These are phyloP conservation scores for Penicillium sumatraense DNA, from an alignment of 2,329 filamentous ascomycete species.

Conservation along the genomic window DNA sequence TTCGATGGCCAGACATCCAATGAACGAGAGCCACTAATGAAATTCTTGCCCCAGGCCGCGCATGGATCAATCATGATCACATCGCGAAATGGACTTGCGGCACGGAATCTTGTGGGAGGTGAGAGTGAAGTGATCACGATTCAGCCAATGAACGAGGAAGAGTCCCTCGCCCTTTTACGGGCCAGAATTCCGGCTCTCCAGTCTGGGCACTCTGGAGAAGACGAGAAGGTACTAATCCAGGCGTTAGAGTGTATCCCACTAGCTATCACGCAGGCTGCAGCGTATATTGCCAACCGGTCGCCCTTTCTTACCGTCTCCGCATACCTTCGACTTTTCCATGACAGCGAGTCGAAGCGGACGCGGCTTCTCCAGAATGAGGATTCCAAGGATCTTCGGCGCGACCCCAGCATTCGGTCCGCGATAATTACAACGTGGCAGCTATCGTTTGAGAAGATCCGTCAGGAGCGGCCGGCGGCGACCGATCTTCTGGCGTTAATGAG, in stretches of 20 bases:
- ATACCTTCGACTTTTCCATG: constrained; percentile 46
- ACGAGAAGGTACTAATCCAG: constrained; percentile 12
- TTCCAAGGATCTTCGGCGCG: constrained; percentile 24
- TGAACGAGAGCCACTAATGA: constrained; percentile 20
- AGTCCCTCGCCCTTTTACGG: constrained; percentile 14
- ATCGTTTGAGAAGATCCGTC: constrained; percentile 36
- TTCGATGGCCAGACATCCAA: constrained; percentile 2
- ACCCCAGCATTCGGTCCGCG: constrained; percentile 27
- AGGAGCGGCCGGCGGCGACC: constrained; percentile 26
- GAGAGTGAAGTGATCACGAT: constrained; percentile 9
- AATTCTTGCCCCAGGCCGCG: constrained; percentile 17
- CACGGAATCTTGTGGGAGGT: constrained; percentile 15
- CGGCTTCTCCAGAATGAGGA: constrained; percentile 33
- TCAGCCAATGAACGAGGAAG: constrained; percentile 17
- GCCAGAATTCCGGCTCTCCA: not conserved
- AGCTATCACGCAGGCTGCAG: constrained; percentile 32
- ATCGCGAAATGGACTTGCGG: constrained; percentile 20
- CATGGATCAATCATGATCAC: constrained; percentile 26
- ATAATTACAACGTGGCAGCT: constrained; percentile 39
- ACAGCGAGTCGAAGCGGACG: constrained; percentile 34
- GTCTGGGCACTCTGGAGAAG: constrained; percentile 3
- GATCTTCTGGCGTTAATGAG: constrained; percentile 35
- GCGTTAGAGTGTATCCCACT: constrained; percentile 12
- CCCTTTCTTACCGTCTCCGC: constrained; percentile 35
- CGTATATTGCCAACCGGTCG: constrained; percentile 29